Conservation (phyloP, 768 basidiomycete genomes). For the Kwoniella pini region DNA sequence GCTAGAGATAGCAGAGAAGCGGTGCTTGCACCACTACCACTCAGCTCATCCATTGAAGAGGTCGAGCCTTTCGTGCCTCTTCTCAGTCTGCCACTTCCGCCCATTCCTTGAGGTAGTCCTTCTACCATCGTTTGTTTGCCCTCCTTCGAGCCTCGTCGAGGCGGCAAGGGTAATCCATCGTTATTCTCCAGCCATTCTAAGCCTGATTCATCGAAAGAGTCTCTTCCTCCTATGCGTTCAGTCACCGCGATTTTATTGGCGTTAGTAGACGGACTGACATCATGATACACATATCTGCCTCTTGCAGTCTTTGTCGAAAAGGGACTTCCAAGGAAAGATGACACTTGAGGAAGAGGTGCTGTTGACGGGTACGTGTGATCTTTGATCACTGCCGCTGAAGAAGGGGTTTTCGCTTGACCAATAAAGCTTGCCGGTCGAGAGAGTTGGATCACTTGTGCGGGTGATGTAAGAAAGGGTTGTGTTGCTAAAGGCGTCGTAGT, state of each 20-base stretch:
- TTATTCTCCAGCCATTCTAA: slow-evolving; percentile 33
- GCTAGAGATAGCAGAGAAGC: slow-evolving; percentile 33
- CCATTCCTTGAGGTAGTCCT: slow-evolving; percentile 2
- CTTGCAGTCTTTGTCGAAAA: slow-evolving; percentile 33
- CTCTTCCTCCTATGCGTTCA: slow-evolving; percentile 1
- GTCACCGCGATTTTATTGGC: slow-evolving; percentile 13
- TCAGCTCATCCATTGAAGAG: slow-evolving; percentile 39
- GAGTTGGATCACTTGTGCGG: slow-evolving; percentile 11
- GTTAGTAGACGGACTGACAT: slow-evolving; percentile 13
- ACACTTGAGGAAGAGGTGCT: slow-evolving; percentile 37
- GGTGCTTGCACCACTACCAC: slow-evolving; percentile 38
- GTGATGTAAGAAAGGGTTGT: not conserved
- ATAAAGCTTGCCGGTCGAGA: slow-evolving; percentile 7
- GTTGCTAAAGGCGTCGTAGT: not conserved
- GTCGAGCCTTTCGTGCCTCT: slow-evolving; percentile 37
- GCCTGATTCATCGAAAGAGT: slow-evolving; percentile 14
- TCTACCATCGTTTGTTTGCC: not conserved
- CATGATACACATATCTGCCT: slow-evolving; percentile 26
- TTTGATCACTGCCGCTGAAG: slow-evolving; percentile 1
- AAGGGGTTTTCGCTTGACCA: slow-evolving; percentile 7
- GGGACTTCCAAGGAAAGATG: slow-evolving; percentile 46
- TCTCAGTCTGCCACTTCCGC: slow-evolving; percentile 5
- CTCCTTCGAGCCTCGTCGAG: slow-evolving; percentile 2
- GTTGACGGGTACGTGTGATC: slow-evolving; percentile 37
- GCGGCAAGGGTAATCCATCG: slow-evolving; percentile 21